A percentile compares a stretch with the other conserved stretches of the same genome.
These are phyloP conservation scores for Spathaspora sp. DNA, from an alignment of 1,139 yeast species.

Conservation along the genomic window DNA sequence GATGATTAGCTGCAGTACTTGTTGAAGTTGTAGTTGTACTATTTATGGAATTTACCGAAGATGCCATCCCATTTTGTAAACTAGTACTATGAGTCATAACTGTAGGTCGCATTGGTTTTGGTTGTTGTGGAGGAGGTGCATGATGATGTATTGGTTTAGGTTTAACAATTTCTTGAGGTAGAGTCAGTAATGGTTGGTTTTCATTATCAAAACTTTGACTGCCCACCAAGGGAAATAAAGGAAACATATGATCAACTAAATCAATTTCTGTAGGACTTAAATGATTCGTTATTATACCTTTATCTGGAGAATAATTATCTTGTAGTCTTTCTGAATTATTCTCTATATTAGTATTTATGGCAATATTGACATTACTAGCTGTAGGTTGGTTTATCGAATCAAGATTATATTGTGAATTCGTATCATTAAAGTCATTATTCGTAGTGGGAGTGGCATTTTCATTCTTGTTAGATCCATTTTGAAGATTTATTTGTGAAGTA, in stretches of 20 bases:
- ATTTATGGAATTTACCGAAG: slow-evolving; percentile 3
- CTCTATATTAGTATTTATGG: neutral
- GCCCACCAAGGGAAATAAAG: slow-evolving; percentile 54
- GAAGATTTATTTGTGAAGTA: neutral
- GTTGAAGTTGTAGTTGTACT: slow-evolving; percentile 1
- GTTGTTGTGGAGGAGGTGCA: slow-evolving; percentile 18
- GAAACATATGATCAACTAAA: slow-evolving; percentile 39
- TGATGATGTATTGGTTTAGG: neutral
- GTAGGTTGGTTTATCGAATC: slow-evolving; percentile 1
- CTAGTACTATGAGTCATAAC: slow-evolving; percentile 6
- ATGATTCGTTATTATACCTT: slow-evolving; percentile 5
- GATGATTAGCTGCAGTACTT: slow-evolving; percentile 1
- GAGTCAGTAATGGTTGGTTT: slow-evolving; percentile 37
- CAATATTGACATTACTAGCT: neutral
- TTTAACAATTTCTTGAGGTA: slow-evolving; percentile 2
- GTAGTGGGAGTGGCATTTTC: neutral
- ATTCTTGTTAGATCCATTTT: neutral
- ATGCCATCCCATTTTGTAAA: slow-evolving; percentile 4
- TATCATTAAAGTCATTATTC: slow-evolving; percentile 1
- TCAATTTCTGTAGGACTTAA: slow-evolving; percentile 14
- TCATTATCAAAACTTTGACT: slow-evolving; percentile 40
- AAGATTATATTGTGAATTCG: neutral
- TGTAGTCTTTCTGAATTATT: slow-evolving; percentile 1
- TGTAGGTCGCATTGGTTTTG: slow-evolving; percentile 20
- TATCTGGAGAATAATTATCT: neutral